These are phyloP conservation scores for Tubosaeta sp. DNA, from an alignment of 768 basidiomycete genomes.

Conservation along the genomic window DNA sequence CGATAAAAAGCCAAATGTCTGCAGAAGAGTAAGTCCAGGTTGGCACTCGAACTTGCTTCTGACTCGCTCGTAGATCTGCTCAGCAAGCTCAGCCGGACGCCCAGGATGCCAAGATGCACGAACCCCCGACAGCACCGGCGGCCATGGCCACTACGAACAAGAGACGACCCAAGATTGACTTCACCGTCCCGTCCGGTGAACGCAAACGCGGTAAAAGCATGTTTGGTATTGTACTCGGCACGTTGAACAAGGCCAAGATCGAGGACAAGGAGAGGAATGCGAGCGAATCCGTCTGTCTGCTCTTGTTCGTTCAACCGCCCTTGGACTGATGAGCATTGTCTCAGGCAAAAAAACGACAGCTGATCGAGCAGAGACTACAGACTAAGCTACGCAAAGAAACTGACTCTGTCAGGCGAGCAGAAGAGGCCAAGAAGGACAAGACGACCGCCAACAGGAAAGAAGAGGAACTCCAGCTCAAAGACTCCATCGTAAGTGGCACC, in stretches of 20 bases:
- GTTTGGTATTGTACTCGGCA: slow-evolving; percentile 81
- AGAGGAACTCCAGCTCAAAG: slow-evolving; percentile 76
- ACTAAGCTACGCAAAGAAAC: slow-evolving; percentile 80
- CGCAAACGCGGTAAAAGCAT: slow-evolving; percentile 84
- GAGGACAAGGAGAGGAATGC: slow-evolving; percentile 81
- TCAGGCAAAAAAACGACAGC: slow-evolving; percentile 79
- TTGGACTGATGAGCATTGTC: slow-evolving; percentile 5
- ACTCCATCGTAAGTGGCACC: slow-evolving; percentile 61
- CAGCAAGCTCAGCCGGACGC: slow-evolving; percentile 33
- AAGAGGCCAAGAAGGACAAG: slow-evolving; percentile 85
- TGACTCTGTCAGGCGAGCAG: slow-evolving; percentile 78
- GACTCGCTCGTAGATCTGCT: slow-evolving; percentile 17
- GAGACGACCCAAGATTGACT: slow-evolving; percentile 73
- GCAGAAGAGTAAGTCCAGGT: slow-evolving; percentile 44
- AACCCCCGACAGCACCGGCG: slow-evolving; percentile 42
- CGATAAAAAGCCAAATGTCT: slow-evolving; percentile 40
- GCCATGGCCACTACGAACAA: slow-evolving; percentile 43
- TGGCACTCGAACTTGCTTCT: not conserved
- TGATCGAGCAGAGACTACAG: slow-evolving; percentile 83
- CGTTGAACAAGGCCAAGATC: slow-evolving; percentile 82
- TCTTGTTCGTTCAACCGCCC: not conserved
- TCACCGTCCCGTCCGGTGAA: slow-evolving; percentile 51
- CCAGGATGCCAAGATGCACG: slow-evolving; percentile 34
- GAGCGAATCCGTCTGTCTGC: slow-evolving; percentile 68
- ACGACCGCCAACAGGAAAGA: slow-evolving; percentile 71